Percentiles rank a stretch among this genome's conserved stretches.
These are phyloP conservation scores for Pyrenophora seminiperda DNA, from an alignment of 2,329 filamentous ascomycete species.

Conservation along the genomic window DNA sequence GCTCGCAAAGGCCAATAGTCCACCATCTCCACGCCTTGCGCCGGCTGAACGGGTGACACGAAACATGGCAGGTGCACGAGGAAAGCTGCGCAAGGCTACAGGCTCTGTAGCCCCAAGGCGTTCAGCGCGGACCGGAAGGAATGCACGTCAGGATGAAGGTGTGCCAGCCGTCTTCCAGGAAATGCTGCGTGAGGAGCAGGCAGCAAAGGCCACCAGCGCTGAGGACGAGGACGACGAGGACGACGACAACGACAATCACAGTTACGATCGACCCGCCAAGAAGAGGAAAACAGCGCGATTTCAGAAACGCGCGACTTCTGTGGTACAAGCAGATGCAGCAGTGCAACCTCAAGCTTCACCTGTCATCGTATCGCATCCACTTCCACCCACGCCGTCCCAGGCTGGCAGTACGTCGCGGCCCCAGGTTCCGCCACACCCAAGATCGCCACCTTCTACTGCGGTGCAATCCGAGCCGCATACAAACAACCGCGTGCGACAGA, in stretches of 20 bases:
- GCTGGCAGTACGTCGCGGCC: conserved; percentile 7
- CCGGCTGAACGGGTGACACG: conserved; percentile 1
- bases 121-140: conserved; percentile 30
- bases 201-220: conserved; percentile 35
- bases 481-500: conserved; percentile 46
- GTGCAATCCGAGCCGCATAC: conserved; percentile 11
- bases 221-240: conserved; percentile 41
- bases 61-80: conserved; percentile 37
- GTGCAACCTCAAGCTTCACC: conserved; percentile 4
- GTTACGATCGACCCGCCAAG: too few species aligned
- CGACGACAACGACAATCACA: conserved; percentile 20
- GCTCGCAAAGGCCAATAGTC: not conserved
- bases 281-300: too few species aligned
- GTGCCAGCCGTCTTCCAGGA: conserved; percentile 54
- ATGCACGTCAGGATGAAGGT: conserved; percentile 28
- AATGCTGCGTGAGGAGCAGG: conserved; percentile 52
- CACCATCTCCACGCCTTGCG: conserved; percentile 1
- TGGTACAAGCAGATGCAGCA: too few species aligned
- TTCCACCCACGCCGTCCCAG: conserved; percentile 16
- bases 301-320: too few species aligned
- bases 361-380: not conserved
- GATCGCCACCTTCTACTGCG: conserved; percentile 2
- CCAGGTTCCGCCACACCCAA: conserved; percentile 9
- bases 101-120: conserved; percentile 25
- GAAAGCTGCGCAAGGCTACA: conserved; percentile 28